Conservation (phyloP, 345 rosid species). For the Brassica incana region DNA sequence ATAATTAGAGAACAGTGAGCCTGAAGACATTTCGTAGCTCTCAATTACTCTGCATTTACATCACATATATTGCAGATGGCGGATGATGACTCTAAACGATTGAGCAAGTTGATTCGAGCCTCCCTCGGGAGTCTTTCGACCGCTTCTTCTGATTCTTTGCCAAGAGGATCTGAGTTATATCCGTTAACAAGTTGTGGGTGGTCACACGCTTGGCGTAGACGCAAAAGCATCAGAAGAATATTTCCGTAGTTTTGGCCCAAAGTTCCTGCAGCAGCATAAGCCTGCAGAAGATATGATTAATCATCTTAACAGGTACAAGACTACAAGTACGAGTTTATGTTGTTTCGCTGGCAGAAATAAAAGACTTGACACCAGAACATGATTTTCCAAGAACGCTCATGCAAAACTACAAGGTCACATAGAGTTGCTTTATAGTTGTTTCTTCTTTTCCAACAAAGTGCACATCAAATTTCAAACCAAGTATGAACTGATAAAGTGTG, state of each 20-base stretch:
- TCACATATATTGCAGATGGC: conserved; percentile 71
- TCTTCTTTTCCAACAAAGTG: conserved; percentile 15
- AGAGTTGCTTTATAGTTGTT: conserved; percentile 5
- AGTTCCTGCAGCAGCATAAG: conserved; percentile 92
- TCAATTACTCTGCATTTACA: conserved; percentile 51
- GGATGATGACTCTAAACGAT: conserved; percentile 48
- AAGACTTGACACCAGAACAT: conserved; percentile 6
- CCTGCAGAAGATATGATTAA: conserved; percentile 51
- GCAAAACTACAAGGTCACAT: conserved; percentile 9
- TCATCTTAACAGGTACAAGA: conserved; percentile 14
- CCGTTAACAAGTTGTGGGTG: conserved; percentile 84
- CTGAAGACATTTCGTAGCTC: conserved; percentile 1
- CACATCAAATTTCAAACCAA: conserved; percentile 13
- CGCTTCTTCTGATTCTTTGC: conserved; percentile 64
- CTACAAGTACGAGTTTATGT: neutral
- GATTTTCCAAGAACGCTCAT: conserved; percentile 12
- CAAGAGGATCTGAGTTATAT: conserved; percentile 58
- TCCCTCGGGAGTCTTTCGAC: conserved; percentile 66
- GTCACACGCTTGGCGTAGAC: conserved; percentile 97
- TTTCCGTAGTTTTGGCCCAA: conserved; percentile 91
- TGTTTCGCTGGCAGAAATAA: neutral
- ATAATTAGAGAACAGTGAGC: conserved; percentile 14
- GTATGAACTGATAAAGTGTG: neutral
- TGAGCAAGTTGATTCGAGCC: conserved; percentile 52
- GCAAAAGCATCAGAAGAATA: conserved; percentile 95